Evolutionary conservation across 2,329 filamentous ascomycete genomes (phyloP), one percentile per base, ranked within the genome.

Genomic region (Penicillium polonicum): DNA sequence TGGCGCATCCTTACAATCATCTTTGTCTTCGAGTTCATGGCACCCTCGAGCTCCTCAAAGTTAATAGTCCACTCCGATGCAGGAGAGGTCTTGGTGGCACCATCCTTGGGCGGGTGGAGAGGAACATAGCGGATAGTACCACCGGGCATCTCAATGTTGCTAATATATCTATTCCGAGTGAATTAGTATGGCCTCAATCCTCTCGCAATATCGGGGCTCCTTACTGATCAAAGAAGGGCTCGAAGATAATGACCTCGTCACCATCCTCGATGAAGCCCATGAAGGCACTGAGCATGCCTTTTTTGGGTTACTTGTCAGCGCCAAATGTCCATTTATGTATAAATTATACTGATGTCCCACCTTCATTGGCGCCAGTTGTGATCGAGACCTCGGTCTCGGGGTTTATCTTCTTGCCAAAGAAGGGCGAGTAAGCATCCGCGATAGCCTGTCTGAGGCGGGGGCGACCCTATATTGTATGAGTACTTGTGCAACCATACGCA

Each of bases 81-180:
- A 5, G 91, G 92, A 0, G 91, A 91, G 0, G 90, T 96, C 75
- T 87, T 85, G 39, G 82, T 85, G 5, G 86, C 88, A 50, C 94
- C 94, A 45, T 91, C 87, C 62, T 84, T 82, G 10, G 94, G 94
- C 29, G 94, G 93, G 61, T 94, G 90, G 72, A 99, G 82, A n/a
- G 94, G 92, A 25, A 97, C 93, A 72, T 97, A 97, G 66, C 93
- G 88, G 63, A 97, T 91, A 72, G 88, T 95, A 65, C 94, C 94
- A 51, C 94, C 94, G 0, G 94, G 88, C 92, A 99, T 97, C 76
- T 97, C 90, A 63, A 99, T 97, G 77, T 99, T 99, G 80, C 88
- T 92, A 65, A 99, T 96, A 74, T 97, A 96, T 67, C 83, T 86
- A 33, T 44, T 12, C 9, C 23, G 12, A 27, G 12, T 21, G 31